Percentiles rank a stretch among this genome's conserved stretches.
Conservation (phyloP, 2,329 filamentous ascomycete genomes). For the Grosmannia clavigera region DNA sequence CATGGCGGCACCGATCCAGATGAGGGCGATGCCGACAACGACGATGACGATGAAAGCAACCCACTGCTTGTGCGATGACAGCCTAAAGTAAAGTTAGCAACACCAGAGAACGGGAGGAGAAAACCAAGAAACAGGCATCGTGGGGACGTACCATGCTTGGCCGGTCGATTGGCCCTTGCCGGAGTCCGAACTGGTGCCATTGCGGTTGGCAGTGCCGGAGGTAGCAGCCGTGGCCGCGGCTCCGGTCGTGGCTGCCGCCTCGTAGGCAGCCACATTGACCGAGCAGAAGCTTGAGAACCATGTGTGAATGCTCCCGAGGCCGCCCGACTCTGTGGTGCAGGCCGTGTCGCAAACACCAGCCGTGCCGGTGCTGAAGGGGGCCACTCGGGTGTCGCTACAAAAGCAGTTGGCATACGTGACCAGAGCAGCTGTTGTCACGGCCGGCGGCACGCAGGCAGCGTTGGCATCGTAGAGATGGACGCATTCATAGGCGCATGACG, state of each 20-base stretch:
- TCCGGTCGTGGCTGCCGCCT: constrained; percentile 15
- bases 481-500: constrained; percentile 49
- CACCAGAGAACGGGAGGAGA: background rate
- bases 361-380: constrained; percentile 41
- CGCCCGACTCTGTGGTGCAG: constrained; percentile 37
- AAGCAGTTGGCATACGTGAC: constrained; percentile 57
- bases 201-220: too few species aligned
- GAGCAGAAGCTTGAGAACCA: constrained; percentile 63
- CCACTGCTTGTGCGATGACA: constrained; percentile 64
- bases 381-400: constrained; percentile 51
- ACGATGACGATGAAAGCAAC: constrained; percentile 70
- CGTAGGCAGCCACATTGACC: constrained; percentile 25
- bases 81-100: constrained; percentile 32
- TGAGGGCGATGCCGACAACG: constrained; percentile 51
- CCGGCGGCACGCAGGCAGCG: constrained; percentile 53
- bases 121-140: background rate
- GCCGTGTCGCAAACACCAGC: constrained; percentile 48
- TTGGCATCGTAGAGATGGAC: constrained; percentile 56
- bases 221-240: background rate
- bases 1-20: constrained; percentile 56
- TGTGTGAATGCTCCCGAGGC: constrained; percentile 44
- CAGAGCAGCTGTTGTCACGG: constrained; percentile 32
- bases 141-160: constrained; percentile 1
- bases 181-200: background rate
- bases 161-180: background rate